Evolutionary conservation across 805 yeast genomes (phyloP).

Genomic region (Saccharomyces eubayanus): DNA sequence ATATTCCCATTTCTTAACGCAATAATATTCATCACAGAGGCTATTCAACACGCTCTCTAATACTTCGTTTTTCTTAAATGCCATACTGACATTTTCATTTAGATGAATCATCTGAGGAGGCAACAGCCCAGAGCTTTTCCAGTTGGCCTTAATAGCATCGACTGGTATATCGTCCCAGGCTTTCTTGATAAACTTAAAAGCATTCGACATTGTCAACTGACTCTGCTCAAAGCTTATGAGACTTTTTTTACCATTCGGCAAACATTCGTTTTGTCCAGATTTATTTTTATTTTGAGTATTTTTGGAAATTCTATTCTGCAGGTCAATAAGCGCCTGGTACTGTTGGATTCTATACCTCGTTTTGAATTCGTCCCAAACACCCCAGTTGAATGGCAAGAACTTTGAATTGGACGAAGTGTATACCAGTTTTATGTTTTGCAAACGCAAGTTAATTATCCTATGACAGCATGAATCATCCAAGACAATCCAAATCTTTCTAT

Average conservation of each 20-base stretch:
- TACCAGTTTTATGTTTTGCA: slow-evolving; percentile 35
- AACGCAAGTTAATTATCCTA: slow-evolving; percentile 45
- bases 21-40: slow-evolving; percentile 41
- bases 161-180: slow-evolving; percentile 44
- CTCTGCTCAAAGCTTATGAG: slow-evolving; percentile 33
- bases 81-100: slow-evolving; percentile 27
- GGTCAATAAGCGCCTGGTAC: slow-evolving; percentile 33
- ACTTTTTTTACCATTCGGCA: slow-evolving; percentile 5
- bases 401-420: slow-evolving; percentile 35
- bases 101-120: slow-evolving; percentile 28
- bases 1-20: slow-evolving; percentile 50
- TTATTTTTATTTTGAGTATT: slow-evolving; percentile 8
- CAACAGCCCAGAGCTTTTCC: slow-evolving; percentile 38
- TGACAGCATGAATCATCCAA: slow-evolving; percentile 59
- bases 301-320: slow-evolving; percentile 22
- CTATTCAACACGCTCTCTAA: slow-evolving; percentile 37
- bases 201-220: slow-evolving; percentile 44
- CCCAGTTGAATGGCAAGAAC: slow-evolving; percentile 56
- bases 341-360: slow-evolving; percentile 51
- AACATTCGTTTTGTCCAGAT: neutral
- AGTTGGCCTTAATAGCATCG: slow-evolving; percentile 33
- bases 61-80: slow-evolving; percentile 29
- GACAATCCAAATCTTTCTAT: slow-evolving; percentile 46
- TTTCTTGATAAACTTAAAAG: slow-evolving; percentile 48
- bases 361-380: slow-evolving; percentile 54